These are phyloP conservation scores for Plasmodium relictum DNA, from an alignment of 169 alveolate genomes.

Conservation along the genomic window DNA sequence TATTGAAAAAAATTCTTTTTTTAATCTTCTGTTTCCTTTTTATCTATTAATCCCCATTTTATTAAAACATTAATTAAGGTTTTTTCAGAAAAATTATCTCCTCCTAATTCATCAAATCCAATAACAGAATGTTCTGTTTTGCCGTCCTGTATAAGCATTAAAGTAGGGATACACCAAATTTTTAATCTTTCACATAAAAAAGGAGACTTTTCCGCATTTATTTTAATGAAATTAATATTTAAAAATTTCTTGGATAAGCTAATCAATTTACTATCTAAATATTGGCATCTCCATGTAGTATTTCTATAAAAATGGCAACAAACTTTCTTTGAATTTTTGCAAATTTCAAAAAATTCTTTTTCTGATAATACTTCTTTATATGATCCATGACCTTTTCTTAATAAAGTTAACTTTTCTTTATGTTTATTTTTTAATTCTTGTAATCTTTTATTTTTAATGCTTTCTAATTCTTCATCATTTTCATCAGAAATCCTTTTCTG, in stretches of 20 bases:
- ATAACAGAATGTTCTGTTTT: constrained; percentile 84
- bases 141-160: constrained; percentile 83
- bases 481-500: constrained; percentile 80
- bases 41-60: constrained; percentile 54
- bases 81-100: constrained; percentile 53
- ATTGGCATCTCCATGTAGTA: constrained; percentile 85
- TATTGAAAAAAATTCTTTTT: neutral
- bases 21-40: constrained; percentile 29
- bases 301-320: constrained; percentile 86
- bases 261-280: constrained; percentile 80
- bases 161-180: constrained; percentile 88
- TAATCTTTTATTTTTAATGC: constrained; percentile 81
- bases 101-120: constrained; percentile 88
- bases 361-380: constrained; percentile 85
- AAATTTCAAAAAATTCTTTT: constrained; percentile 84
- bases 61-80: constrained; percentile 54
- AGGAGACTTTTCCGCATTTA: constrained; percentile 86
- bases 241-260: constrained; percentile 79
- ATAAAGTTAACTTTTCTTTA: constrained; percentile 77
- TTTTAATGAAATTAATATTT: constrained; percentile 82
- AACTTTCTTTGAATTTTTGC: constrained; percentile 81
- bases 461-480: constrained; percentile 83
- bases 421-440: constrained; percentile 81
- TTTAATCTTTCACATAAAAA: constrained; percentile 86
- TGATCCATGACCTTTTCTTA: constrained; percentile 84